Evolutionary conservation across 2,329 filamentous ascomycete species (phyloP).

Genomic region (Coniochaeta sp.): DNA sequence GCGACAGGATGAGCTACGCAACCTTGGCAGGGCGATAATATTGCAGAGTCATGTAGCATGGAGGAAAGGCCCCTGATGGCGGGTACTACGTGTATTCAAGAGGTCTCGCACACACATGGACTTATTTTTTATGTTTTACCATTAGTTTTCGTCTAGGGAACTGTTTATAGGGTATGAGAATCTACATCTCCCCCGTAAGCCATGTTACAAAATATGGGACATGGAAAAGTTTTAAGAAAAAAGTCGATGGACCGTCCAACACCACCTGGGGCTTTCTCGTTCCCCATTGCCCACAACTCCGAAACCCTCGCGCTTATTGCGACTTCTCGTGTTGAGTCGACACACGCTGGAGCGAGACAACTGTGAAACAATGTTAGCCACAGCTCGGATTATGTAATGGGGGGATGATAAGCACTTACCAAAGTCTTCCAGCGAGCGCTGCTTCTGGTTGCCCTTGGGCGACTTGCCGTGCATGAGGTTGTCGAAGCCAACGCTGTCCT

Average conservation of each 20-base stretch:
- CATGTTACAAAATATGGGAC: constrained; percentile 6
- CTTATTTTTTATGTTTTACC: constrained; percentile 7
- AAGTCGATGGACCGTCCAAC: constrained; percentile 2
- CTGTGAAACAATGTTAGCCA: constrained; percentile 47
- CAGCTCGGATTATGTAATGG: not conserved
- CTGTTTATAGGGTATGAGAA: constrained; percentile 7
- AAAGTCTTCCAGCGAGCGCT: constrained; percentile 82
- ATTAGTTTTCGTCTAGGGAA: constrained; percentile 14
- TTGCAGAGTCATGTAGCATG: too few species aligned
- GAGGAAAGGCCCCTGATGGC: too few species aligned
- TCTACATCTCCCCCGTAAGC: constrained; percentile 3
- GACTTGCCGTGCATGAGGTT: constrained; percentile 91
- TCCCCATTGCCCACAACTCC: not conserved
- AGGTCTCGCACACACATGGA: not conserved
- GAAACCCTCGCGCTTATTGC: constrained; percentile 39
- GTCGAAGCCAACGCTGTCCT: constrained; percentile 75
- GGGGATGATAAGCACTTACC: constrained; percentile 47
- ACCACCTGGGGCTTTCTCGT: not conserved
- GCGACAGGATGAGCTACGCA: too few species aligned
- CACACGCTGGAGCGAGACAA: constrained; percentile 83
- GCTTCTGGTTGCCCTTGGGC: constrained; percentile 72
- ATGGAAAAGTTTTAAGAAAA: constrained; percentile 7
- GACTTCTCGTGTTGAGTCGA: constrained; percentile 90
- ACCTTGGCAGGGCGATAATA: too few species aligned
- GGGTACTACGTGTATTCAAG: too few species aligned